Percentiles rank a stretch among this genome's conserved stretches.
These are phyloP conservation scores for Heracleum sosnowskyi DNA, from an alignment of 129 eudicot species.

Conservation along the genomic window DNA sequence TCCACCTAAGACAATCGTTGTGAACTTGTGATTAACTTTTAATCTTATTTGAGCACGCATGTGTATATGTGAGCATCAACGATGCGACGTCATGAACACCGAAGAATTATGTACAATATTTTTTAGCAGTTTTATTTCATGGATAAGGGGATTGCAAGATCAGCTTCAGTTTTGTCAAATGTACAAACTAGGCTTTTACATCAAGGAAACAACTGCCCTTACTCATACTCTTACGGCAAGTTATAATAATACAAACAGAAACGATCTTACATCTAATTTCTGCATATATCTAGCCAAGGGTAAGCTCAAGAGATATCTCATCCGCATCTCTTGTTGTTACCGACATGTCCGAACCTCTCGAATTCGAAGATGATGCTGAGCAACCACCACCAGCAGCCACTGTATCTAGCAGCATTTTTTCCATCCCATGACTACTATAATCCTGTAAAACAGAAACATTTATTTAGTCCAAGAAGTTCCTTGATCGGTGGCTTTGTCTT, in stretches of 20 bases:
- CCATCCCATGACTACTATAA: not conserved
- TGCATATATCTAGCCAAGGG: constrained; percentile 16
- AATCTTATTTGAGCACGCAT: no score
- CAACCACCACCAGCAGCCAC: not conserved
- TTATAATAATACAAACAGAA: not conserved
- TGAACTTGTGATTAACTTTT: no score
- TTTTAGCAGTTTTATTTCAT: not conserved
- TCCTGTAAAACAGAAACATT: not conserved
- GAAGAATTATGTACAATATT: not conserved
- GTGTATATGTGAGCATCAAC: no score
- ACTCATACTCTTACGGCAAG: not conserved
- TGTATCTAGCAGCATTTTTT: not conserved
- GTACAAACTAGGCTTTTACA: not conserved
- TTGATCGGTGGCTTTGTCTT: no score
- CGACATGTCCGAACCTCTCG: constrained; percentile 1
- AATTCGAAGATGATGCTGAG: not conserved
- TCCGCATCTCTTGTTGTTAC: constrained; percentile 3
- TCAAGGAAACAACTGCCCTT: not conserved
- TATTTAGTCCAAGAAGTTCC: no score
- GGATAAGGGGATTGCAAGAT: not conserved
- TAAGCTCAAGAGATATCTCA: constrained; percentile 30
- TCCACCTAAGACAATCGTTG: no score
- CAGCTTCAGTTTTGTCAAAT: not conserved
- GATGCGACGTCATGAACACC: no score
- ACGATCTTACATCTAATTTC: not conserved